Evolutionary conservation across 1,284 basidiomycete genomes (phyloP), one percentile per base, ranked within the genome.

Genomic region (Microbotryum saponariae): DNA sequence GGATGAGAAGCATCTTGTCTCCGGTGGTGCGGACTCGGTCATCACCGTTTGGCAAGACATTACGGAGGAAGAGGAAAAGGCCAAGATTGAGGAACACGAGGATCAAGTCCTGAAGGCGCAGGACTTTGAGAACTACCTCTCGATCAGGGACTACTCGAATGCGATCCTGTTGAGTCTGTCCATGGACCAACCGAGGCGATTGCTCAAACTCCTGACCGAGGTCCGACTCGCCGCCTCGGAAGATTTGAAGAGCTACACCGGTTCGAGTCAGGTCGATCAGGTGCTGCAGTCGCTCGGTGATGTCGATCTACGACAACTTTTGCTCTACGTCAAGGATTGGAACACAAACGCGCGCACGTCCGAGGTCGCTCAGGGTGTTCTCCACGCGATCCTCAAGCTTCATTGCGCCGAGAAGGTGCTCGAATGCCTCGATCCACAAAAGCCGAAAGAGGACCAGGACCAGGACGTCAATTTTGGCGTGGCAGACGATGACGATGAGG

Each of bases 31-130:
- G 2, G 96, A 99, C 77, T 94, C 91, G 4, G 81, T 90, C 6
- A 83, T 97, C 61, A 91, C 88, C 2, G 86, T 96, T 74, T 98
- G 94, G 94, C 79, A 89, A 75, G 96, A 99, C 76, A 86, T 86
- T 66, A 94, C 91, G 0, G 85, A 86, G 70, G 85, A 87, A 68
- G 80, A 87, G 56, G 85, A 89, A 71, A 73, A 73, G 10, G 85
- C 89, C 74, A 85, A 84, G 73, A 86, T 88, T 70, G 77, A 78
- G 5, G 82, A 85, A 68, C 82, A 89, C 33, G 82, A 84, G 21
- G 82, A 87, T 57, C 76, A 84, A 63, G 87, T 89, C 31, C 80
- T 87, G 73, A 88, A 86, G 74, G 92, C 97, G 74, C 94, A 98
- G 82, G 89, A 96, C 72, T 94, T 96, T 74, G 77, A 83, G 70